Conservation (phyloP, 805 yeast species). For the Lipomyces orientalis region DNA sequence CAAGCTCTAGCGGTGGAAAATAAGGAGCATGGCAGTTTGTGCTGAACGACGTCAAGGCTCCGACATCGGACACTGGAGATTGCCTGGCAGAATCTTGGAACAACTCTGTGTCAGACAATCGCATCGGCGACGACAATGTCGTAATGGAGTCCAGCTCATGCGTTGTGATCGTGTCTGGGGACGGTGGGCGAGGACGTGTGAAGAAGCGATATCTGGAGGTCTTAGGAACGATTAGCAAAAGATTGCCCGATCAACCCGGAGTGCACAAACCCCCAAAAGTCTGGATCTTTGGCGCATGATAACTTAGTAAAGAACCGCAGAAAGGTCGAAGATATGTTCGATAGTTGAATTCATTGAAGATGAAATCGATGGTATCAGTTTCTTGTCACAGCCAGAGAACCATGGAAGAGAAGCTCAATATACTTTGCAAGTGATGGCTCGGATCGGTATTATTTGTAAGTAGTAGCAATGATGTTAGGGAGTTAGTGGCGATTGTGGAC, state of each 20-base stretch:
- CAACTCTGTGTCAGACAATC: background rate
- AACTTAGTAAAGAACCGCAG: background rate
- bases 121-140: background rate
- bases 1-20: background rate
- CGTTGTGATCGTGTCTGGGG: background rate
- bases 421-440: background rate
- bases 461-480: background rate
- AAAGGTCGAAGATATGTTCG: background rate
- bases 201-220: conserved; percentile 1
- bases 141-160: background rate
- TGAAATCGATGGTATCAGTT: too few species aligned
- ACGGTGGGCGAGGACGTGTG: background rate
- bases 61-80: background rate
- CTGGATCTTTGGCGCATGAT: background rate
- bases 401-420: background rate
- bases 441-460: background rate
- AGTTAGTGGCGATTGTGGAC: too few species aligned
- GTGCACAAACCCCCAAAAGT: background rate
- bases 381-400: background rate
- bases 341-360: background rate
- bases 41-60: background rate
- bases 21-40: background rate
- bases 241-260: background rate
- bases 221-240: background rate
- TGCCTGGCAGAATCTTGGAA: background rate